Base-by-base conservation (phyloP, 306 rosid genomes). In the Cicer bijugum region DNA sequence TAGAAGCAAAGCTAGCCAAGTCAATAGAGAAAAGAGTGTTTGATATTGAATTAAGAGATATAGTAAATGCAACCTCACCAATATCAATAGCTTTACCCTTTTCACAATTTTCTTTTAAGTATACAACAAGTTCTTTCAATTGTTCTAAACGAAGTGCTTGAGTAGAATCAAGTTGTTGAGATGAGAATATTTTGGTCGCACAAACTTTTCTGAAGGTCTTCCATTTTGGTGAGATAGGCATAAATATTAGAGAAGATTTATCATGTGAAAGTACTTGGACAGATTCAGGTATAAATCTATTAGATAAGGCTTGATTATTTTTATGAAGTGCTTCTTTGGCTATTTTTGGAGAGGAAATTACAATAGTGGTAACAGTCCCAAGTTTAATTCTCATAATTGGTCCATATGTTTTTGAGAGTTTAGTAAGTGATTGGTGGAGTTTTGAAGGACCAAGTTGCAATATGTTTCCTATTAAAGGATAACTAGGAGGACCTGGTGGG, bases 401-500 rank as follows among this genome's bases (percentile, higher is more conserved):
- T 5, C 79, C 82, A 42, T 78, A 70, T 9, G 8, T 72, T 65
- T 45, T 65, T 38, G 79, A 72, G 37, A 79, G 75, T 7, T 55
- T 66, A 5, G 2, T 1, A n/a, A 78, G 82, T 39, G 88, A 46
- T 65, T 44, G 62, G 75, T 82, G 87, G 9, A 90, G 88, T n/a
- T 67, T 77, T 20, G 75, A 17, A 15, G 79, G 46, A 2, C 83
- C 80, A 37, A 89, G 84, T 16, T 78, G 75, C 12, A 85, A 43
- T 3, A 85, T 82, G 65, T 85, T 89, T 15, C 91, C 89, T 0
- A 84, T 75, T 47, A 89, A 2, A 4, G 91, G 88, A 6, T 57
- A 67, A 1, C 84, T 75, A 2, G 35, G 82, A 12, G 87, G 94
- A 5, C 91, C 94, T 0, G 88, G 89, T 10, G 91, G 91, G 2